Evolutionary conservation across 2,329 filamentous ascomycete species (phyloP), one percentile per base, ranked within the genome.

Genomic region (Penicillium sp.): DNA sequence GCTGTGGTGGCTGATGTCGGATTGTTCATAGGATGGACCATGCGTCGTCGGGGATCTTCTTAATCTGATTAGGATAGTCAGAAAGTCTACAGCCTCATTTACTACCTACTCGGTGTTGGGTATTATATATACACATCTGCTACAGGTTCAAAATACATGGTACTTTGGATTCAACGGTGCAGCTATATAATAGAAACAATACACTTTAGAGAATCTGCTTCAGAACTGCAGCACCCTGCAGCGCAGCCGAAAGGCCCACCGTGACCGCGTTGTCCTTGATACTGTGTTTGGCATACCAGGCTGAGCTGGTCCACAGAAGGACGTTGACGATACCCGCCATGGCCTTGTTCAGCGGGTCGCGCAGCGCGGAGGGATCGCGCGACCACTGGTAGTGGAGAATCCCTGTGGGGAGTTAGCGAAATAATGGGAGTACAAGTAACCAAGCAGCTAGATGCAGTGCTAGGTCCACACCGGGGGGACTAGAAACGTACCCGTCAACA

Each of bases 1-100:
- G 68, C 69, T 24, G 62, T 72, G 44, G 67, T 69, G 18, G 64
- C 62, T 13, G 67, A 71, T 61, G 69, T 72, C 46, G 67, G 67
- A n/a, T 60, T 69, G 40, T 71, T 72, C 53, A 56, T 72, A 39
- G 54, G 53, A 20, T 72, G 69, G 69, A 59, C 53, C 18, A 58
- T 49, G 42, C 49, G 52, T 13, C 38, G 49, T n/a, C 52, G 61
- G 12, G 25, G 31, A 9, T 13, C 33, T 31, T 13, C 31, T 43
- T 41, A 10, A 6, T 24, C 8, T 0, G 20, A 23, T 3, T 23
- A 23, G 15, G 15, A 18, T 18, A 18, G 15, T 18, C 15, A 18
- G 15, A 18, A 2, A 18, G 15, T 23, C 20, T 4, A 23, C 2
- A 9, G 2, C 9, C 27, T 20, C 2, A 33, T 6, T 24, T 6